phyloP scores from a whole-genome alignment of 352 stramenopile genomes.

The Pythium periplocum region DNA sequence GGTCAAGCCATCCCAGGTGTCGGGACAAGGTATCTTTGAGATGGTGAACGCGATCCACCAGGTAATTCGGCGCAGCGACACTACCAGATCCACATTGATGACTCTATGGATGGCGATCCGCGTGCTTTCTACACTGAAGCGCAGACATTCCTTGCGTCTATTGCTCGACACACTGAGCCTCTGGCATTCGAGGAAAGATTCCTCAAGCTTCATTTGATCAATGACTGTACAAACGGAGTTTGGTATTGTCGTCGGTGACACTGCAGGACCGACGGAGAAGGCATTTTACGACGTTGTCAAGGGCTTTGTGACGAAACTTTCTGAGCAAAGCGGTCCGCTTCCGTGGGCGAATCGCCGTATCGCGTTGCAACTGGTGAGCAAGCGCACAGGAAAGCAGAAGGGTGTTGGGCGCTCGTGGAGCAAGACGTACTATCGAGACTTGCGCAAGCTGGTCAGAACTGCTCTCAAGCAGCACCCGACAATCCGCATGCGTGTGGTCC shows the following conservation, averaged over 20 bases:
- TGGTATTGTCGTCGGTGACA: neutral
- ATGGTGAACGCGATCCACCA: neutral
- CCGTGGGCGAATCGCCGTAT: neutral
- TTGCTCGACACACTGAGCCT: too few species aligned
- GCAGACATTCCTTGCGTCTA: too few species aligned
- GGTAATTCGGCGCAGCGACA: neutral
- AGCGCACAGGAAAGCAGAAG: neutral
- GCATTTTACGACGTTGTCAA: neutral
- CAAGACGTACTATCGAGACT: too few species aligned
- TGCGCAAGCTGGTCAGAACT: too few species aligned
- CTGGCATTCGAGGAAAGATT: too few species aligned
- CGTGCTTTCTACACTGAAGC: too few species aligned
- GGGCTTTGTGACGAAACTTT: neutral
- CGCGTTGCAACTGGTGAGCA: neutral
- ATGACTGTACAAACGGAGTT: neutral
- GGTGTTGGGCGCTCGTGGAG: neutral
- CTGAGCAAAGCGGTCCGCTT: neutral
- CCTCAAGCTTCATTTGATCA: too few species aligned
- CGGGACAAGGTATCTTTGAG: neutral
- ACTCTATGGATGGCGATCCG: too few species aligned
- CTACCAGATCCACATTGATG: neutral
- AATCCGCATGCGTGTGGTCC: too few species aligned
- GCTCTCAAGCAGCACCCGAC: too few species aligned
- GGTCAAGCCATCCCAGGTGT: conserved; percentile 16
- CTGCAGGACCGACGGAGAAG: neutral